phyloP scores from a whole-genome alignment of 768 basidiomycete species.

The Russula sp. region DNA sequence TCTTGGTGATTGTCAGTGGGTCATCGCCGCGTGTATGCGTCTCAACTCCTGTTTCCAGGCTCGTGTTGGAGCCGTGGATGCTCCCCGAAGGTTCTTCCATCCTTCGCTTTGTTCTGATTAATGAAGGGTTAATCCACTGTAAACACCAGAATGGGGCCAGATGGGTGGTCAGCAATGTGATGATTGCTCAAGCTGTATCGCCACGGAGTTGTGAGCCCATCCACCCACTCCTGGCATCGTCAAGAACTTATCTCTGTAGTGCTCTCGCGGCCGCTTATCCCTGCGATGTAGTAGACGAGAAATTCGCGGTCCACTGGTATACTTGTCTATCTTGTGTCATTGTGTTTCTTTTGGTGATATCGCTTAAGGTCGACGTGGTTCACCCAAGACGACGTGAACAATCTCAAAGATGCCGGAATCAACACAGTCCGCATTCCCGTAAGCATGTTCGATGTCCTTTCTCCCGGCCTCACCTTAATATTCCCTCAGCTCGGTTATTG shows the following conservation, averaged over 20 bases:
- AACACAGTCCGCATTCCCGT: slow-evolving; percentile 80
- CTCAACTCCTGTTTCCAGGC: slow-evolving; percentile 43
- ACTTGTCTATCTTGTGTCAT: neutral
- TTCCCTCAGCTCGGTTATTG: slow-evolving; percentile 67
- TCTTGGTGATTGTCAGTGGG: slow-evolving; percentile 46
- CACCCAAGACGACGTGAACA: slow-evolving; percentile 55
- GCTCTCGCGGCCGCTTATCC: slow-evolving; percentile 61
- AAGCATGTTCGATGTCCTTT: slow-evolving; percentile 30
- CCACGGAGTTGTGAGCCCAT: slow-evolving; percentile 57
- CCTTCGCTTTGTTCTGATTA: neutral
- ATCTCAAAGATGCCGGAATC: slow-evolving; percentile 54
- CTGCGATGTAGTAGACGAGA: slow-evolving; percentile 53
- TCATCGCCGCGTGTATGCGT: slow-evolving; percentile 7
- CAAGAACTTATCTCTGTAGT: slow-evolving; percentile 37
- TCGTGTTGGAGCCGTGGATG: slow-evolving; percentile 82
- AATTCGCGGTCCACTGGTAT: slow-evolving; percentile 62
- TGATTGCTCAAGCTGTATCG: slow-evolving; percentile 62
- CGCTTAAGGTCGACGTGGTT: slow-evolving; percentile 65
- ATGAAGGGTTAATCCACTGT: neutral
- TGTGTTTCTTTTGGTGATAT: slow-evolving; percentile 4
- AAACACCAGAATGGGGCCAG: slow-evolving; percentile 53
- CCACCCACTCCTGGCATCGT: slow-evolving; percentile 44
- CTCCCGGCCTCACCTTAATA: neutral
- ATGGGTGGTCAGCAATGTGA: slow-evolving; percentile 70
- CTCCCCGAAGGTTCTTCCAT: slow-evolving; percentile 52